These are phyloP conservation scores for Candida gigantensis DNA, from an alignment of 1,139 yeast genomes.

Conservation along the genomic window DNA sequence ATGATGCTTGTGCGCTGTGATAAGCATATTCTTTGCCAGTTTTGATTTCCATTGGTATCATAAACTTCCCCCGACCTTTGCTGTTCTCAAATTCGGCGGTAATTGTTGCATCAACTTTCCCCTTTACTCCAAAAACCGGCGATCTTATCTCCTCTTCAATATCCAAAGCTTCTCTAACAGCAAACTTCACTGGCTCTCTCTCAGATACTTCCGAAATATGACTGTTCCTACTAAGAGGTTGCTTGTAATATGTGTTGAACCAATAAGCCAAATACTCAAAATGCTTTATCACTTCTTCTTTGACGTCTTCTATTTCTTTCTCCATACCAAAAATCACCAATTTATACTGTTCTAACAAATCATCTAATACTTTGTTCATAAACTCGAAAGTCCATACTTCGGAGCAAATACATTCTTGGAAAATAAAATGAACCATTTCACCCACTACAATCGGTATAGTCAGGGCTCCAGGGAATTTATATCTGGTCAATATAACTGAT, in stretches of 20 bases:
- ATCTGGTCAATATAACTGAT: conserved; percentile 59
- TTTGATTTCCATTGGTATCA: conserved; percentile 86
- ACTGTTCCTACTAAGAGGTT: conserved; percentile 21
- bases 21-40: conserved; percentile 70
- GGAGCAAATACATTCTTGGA: conserved; percentile 63
- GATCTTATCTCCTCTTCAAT: conserved; percentile 93
- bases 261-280: conserved; percentile 63
- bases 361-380: conserved; percentile 47
- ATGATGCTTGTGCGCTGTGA: conserved; percentile 85
- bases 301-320: conserved; percentile 44
- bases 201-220: conserved; percentile 42
- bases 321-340: conserved; percentile 62
- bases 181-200: conserved; percentile 38
- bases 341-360: conserved; percentile 41
- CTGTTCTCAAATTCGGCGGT: conserved; percentile 50
- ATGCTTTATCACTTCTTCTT: conserved; percentile 48
- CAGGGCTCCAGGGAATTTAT: conserved; percentile 56
- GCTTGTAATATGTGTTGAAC: conserved; percentile 51
- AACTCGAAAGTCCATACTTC: conserved; percentile 44
- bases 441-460: conserved; percentile 72
- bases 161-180: conserved; percentile 69
- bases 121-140: conserved; percentile 88
- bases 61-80: conserved; percentile 34
- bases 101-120: conserved; percentile 85
- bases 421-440: conserved; percentile 71